Conservation (phyloP, 768 basidiomycete genomes). For the Lyophyllum semitale region DNA sequence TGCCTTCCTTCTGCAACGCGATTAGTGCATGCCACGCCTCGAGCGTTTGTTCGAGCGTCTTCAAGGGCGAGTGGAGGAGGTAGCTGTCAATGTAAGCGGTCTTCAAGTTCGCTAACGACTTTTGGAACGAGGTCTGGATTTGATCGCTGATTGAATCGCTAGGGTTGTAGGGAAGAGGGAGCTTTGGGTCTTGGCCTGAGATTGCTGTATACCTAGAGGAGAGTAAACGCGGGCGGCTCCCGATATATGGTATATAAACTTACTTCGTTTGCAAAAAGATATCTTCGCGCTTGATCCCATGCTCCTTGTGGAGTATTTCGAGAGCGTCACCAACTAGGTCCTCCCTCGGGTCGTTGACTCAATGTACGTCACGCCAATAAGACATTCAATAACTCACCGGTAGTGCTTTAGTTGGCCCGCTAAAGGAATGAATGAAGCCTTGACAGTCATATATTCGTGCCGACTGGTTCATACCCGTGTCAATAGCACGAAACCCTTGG, state of each 20-base stretch:
- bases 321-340: constrained; percentile 82
- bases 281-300: constrained; percentile 67
- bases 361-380: neutral
- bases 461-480: constrained; percentile 58
- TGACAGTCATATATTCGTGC: neutral
- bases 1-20: constrained; percentile 63
- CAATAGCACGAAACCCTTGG: constrained; percentile 78
- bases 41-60: constrained; percentile 56
- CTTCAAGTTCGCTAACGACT: constrained; percentile 66
- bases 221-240: neutral
- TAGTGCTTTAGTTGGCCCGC: constrained; percentile 78
- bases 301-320: constrained; percentile 50
- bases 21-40: constrained; percentile 71
- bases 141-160: constrained; percentile 54
- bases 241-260: constrained; percentile 1
- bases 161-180: constrained; percentile 77
- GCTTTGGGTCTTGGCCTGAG: constrained; percentile 66
- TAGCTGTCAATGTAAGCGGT: constrained; percentile 80
- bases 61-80: constrained; percentile 76
- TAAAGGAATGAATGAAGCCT: constrained; percentile 17
- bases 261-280: constrained; percentile 84
- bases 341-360: constrained; percentile 47
- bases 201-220: constrained; percentile 70
- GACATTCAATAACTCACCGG: constrained; percentile 38
- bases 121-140: constrained; percentile 59